Percentiles rank a stretch among this genome's conserved stretches.
phyloP scores from a whole-genome alignment of 164 flowering plant genomes.

The Taxillus chinensis region DNA sequence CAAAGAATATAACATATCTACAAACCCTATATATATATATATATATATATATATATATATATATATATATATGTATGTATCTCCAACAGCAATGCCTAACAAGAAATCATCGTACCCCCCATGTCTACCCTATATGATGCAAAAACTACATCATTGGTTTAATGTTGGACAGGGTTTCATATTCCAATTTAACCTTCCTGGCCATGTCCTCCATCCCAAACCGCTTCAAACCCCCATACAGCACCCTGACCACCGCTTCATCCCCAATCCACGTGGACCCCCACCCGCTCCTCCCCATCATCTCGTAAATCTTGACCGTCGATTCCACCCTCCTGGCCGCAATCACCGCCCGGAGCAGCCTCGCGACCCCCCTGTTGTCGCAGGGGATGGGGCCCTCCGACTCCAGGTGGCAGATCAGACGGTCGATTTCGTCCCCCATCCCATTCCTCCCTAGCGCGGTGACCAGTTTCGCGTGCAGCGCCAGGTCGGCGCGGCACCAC shows the following conservation, averaged over 20 bases:
- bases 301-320: constrained; percentile 45
- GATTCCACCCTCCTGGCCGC: constrained; percentile 40
- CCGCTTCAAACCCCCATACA: constrained; percentile 61
- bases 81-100: no score
- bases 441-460: constrained; percentile 36
- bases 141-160: no score
- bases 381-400: constrained; percentile 11
- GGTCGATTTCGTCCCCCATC: constrained; percentile 49
- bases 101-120: no score
- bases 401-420: constrained; percentile 41
- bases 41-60: no score
- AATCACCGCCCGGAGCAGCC: constrained; percentile 50
- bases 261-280: constrained; percentile 25
- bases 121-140: no score
- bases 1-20: no score
- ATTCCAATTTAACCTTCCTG: constrained; percentile 43
- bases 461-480: constrained; percentile 46
- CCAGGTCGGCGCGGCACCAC: constrained; percentile 35
- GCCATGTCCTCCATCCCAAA: constrained; percentile 50
- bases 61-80: no score
- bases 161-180: constrained; percentile 9
- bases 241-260: constrained; percentile 57
- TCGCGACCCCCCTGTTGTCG: constrained; percentile 36
- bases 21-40: no score
- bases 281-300: constrained; percentile 53